A percentile compares a stretch with the other conserved stretches of the same genome.
phyloP scores from a whole-genome alignment of 139 green algal genomes.

The Chlamydomonas incerta region DNA sequence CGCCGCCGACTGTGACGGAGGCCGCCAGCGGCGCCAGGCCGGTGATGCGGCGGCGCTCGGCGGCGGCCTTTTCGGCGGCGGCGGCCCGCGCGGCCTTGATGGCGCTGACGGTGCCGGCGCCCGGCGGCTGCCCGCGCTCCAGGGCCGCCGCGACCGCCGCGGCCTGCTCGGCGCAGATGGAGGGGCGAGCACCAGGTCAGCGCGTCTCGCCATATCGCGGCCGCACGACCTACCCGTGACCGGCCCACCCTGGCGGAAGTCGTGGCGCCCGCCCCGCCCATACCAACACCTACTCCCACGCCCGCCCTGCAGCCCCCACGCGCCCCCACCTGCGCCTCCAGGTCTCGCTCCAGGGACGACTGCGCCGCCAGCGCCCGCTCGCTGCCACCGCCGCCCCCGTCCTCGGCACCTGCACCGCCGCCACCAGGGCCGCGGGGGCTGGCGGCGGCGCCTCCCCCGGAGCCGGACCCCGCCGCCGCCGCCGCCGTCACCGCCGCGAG shows the following conservation, averaged over 20 bases:
- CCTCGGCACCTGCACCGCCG: background rate
- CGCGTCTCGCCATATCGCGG: too few species aligned
- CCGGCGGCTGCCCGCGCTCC: background rate
- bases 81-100: conserved; percentile 11
- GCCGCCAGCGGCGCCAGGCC: background rate
- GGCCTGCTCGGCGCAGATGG: too few species aligned
- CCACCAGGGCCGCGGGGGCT: background rate
- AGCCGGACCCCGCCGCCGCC: background rate
- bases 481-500: background rate
- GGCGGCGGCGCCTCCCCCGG: background rate
- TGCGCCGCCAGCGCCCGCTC: too few species aligned
- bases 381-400: background rate
- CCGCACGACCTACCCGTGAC: too few species aligned
- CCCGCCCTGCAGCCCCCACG: background rate
- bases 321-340: background rate
- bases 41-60: background rate
- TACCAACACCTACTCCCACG: too few species aligned
- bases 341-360: background rate
- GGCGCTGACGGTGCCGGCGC: background rate
- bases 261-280: too few species aligned
- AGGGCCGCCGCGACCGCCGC: too few species aligned
- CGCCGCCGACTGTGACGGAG: background rate
- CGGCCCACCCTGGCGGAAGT: too few species aligned
- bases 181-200: too few species aligned
- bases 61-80: background rate